Percentiles rank a stretch among this genome's conserved stretches.
Evolutionary conservation across 2,329 filamentous ascomycete species (phyloP).

Genomic region (Exophiala mesophila): DNA sequence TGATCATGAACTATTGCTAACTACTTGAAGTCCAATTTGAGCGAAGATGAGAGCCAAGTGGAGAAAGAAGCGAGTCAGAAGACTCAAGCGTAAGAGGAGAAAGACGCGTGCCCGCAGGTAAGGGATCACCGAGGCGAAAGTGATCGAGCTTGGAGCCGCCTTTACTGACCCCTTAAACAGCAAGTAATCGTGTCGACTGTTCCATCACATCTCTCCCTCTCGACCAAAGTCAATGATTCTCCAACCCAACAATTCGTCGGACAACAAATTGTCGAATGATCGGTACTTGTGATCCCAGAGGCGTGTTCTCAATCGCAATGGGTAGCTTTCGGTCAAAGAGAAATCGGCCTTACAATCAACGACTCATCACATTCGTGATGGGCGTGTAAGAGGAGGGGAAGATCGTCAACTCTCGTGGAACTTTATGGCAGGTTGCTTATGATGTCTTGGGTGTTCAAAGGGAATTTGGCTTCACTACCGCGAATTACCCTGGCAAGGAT

Average conservation of each 20-base stretch:
- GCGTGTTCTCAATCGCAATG: slow-evolving; percentile 18
- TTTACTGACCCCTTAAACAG: slow-evolving; percentile 42
- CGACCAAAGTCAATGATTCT: slow-evolving; percentile 27
- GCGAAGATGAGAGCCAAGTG: slow-evolving; percentile 83
- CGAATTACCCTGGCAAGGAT: slow-evolving; percentile 8
- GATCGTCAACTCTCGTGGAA: slow-evolving; percentile 25
- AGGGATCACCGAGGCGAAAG: slow-evolving; percentile 39
- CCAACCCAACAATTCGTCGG: slow-evolving; percentile 14
- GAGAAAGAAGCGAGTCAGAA: slow-evolving; percentile 99
- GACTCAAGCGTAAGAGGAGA: slow-evolving; percentile 99
- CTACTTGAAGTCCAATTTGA: slow-evolving; percentile 15
- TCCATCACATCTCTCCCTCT: slow-evolving; percentile 47
- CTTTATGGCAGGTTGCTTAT: slow-evolving; percentile 25
- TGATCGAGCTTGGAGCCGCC: too few relatives aligned
- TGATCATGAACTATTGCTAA: slow-evolving; percentile 6
- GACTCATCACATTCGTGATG: slow-evolving; percentile 5
- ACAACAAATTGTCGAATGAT: slow-evolving; percentile 5
- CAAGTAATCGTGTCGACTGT: slow-evolving; percentile 63
- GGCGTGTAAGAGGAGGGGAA: slow-evolving; percentile 26
- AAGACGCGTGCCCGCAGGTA: slow-evolving; percentile 98
- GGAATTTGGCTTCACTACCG: slow-evolving; percentile 4
- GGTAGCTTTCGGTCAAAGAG: slow-evolving; percentile 8
- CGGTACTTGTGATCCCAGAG: slow-evolving; percentile 2
- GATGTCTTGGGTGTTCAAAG: slow-evolving; percentile 19
- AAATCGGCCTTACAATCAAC: slow-evolving; percentile 24